Conservation (phyloP, 164 flowering plant genomes). For the Pachysandra terminalis region DNA sequence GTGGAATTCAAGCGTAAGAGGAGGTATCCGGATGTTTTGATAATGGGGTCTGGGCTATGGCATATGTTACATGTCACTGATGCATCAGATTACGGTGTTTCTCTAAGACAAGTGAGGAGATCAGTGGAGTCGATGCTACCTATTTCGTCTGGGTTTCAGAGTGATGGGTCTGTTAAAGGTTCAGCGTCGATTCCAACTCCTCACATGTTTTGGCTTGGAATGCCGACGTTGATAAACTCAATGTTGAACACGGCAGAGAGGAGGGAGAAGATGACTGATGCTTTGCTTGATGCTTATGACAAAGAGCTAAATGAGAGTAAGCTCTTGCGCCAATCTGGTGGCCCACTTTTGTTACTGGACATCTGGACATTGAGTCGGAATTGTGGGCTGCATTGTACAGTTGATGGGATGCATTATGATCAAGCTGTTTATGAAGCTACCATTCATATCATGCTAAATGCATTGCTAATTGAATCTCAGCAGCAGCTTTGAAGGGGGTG, state of each 20-base stretch:
- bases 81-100: conserved; percentile 55
- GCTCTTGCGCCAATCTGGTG: conserved; percentile 59
- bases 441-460: conserved; percentile 77
- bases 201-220: conserved; percentile 89
- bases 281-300: conserved; percentile 14
- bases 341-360: conserved; percentile 71
- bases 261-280: conserved; percentile 42
- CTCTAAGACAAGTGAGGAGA: conserved; percentile 34
- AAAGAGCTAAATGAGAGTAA: conserved; percentile 45
- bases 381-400: conserved; percentile 79
- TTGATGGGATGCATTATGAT: conserved; percentile 93
- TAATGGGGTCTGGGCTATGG: conserved; percentile 91
- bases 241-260: conserved; percentile 84
- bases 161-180: conserved; percentile 36
- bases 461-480: conserved; percentile 81
- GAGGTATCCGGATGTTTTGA: conserved; percentile 70
- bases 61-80: conserved; percentile 77
- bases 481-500: conserved; percentile 43
- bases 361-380: conserved; percentile 49
- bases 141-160: conserved; percentile 30
- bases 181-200: conserved; percentile 44
- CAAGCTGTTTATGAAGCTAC: conserved; percentile 75
- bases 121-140: conserved; percentile 42
- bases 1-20: conserved; percentile 27
- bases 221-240: conserved; percentile 67